A percentile compares a stretch with the other conserved stretches of the same genome.
These are phyloP conservation scores for Phyllosticta citribraziliensis DNA, from an alignment of 2,329 filamentous ascomycete genomes.

Conservation along the genomic window DNA sequence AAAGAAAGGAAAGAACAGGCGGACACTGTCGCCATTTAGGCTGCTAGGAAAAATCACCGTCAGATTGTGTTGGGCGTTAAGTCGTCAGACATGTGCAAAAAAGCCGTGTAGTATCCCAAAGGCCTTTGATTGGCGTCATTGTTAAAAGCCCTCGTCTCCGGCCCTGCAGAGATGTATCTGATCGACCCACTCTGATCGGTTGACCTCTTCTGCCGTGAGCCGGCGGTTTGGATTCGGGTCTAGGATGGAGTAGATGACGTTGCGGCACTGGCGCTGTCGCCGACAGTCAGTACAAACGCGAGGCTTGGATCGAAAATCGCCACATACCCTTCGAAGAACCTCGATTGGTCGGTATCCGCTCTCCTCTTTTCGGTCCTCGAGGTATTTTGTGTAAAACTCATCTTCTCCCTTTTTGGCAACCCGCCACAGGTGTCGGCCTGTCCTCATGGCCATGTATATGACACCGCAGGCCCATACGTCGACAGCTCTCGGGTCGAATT, in stretches of 20 bases:
- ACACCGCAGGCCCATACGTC: conserved; percentile 98
- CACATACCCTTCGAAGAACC: conserved; percentile 74
- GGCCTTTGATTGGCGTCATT: conserved; percentile 8
- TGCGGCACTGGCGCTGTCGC: conserved; percentile 79
- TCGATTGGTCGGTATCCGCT: conserved; percentile 96
- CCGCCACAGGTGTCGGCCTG: conserved; percentile 89
- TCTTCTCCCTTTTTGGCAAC: conserved; percentile 96
- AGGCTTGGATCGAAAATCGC: background rate
- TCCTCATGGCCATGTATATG: conserved; percentile 99
- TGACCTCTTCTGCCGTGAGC: conserved; percentile 89
- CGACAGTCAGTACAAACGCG: conserved; percentile 12
- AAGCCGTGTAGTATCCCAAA: conserved; percentile 3
- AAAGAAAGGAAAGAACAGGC: conserved; percentile 3
- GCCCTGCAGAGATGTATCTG: conserved; percentile 97
- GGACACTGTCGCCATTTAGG: background rate
- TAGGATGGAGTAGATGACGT: conserved; percentile 97
- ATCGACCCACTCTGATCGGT: conserved; percentile 97
- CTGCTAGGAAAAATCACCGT: background rate
- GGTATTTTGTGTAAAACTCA: conserved; percentile 90
- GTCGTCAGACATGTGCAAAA: conserved; percentile 1
- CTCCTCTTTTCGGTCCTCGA: conserved; percentile 86
- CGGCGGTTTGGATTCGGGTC: conserved; percentile 88
- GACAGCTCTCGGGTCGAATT: conserved; percentile 95
- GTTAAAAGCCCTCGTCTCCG: conserved; percentile 83
- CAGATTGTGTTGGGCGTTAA: background rate